phyloP scores from a whole-genome alignment of 805 yeast genomes.

The Wickerhamomyces bisporus region DNA sequence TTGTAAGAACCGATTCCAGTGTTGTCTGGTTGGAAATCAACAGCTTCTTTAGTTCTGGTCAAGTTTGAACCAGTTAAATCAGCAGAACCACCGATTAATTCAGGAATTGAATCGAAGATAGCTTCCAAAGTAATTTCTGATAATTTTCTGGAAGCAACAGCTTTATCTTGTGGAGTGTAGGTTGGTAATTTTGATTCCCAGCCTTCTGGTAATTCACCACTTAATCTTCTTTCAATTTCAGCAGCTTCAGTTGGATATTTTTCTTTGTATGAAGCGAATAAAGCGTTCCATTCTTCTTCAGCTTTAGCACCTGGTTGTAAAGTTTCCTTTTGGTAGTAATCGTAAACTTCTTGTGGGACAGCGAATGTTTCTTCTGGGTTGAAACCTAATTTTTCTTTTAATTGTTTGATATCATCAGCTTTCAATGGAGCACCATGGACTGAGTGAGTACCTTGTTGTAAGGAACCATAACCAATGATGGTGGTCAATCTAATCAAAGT shows the following conservation, averaged over 20 bases:
- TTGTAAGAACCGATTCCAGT: slow-evolving; percentile 77
- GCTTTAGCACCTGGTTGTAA: slow-evolving; percentile 58
- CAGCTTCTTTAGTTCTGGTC: slow-evolving; percentile 79
- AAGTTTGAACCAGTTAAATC: slow-evolving; percentile 96
- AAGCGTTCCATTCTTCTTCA: slow-evolving; percentile 71
- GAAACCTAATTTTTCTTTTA: slow-evolving; percentile 82
- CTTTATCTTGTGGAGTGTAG: slow-evolving; percentile 71
- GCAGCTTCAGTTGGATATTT: slow-evolving; percentile 76
- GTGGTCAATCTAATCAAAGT: slow-evolving; percentile 84
- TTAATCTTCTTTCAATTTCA: slow-evolving; percentile 74
- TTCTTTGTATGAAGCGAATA: slow-evolving; percentile 54
- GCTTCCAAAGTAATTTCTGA: slow-evolving; percentile 73
- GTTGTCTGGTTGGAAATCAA: slow-evolving; percentile 88
- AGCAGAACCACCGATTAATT: slow-evolving; percentile 96
- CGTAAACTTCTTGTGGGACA: slow-evolving; percentile 81
- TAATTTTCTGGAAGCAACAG: slow-evolving; percentile 92
- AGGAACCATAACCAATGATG: slow-evolving; percentile 91
- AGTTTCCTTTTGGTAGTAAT: slow-evolving; percentile 51
- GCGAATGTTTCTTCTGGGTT: slow-evolving; percentile 75
- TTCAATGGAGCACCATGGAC: slow-evolving; percentile 97
- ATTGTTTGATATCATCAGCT: slow-evolving; percentile 84
- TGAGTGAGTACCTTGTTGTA: slow-evolving; percentile 75
- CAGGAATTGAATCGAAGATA: slow-evolving; percentile 67
- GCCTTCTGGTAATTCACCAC: slow-evolving; percentile 70
- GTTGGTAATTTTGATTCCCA: slow-evolving; percentile 79